Conservation (phyloP, 2,329 filamentous ascomycete genomes). For the Escovopsis sp. region DNA sequence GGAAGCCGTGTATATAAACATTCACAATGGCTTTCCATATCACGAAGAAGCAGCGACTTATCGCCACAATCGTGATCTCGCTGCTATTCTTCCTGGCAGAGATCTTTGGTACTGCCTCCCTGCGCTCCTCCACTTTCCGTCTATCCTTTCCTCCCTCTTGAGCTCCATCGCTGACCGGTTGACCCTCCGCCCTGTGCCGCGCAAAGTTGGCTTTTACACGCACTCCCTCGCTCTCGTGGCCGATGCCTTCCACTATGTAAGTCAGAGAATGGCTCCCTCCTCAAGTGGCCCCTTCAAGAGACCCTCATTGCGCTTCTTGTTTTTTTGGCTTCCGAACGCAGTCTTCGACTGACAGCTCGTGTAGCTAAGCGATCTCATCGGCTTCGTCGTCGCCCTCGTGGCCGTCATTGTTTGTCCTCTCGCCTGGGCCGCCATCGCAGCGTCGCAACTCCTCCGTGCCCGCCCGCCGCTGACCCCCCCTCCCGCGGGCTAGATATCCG, state of each 20-base stretch:
- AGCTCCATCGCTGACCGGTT: too few species aligned
- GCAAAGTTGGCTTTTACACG: slow-evolving; percentile 50
- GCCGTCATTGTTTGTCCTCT: slow-evolving; percentile 40
- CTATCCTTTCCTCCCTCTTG: too few species aligned
- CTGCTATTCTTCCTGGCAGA: slow-evolving; percentile 36
- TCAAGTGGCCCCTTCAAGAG: too few species aligned
- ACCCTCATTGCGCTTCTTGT: too few species aligned
- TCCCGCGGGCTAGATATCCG: slow-evolving; percentile 33
- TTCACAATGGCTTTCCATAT: slow-evolving; percentile 6
- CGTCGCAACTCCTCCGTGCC: not conserved
- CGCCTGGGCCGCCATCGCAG: too few species aligned
- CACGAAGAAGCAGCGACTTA: slow-evolving; percentile 28
- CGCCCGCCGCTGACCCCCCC: not conserved
- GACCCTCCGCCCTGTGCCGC: too few species aligned
- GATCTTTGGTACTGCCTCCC: slow-evolving; percentile 34
- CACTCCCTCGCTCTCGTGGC: slow-evolving; percentile 56
- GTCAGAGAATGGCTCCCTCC: not conserved
- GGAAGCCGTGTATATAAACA: too few species aligned
- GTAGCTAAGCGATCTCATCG: slow-evolving; percentile 55
- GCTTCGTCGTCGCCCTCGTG: slow-evolving; percentile 49
- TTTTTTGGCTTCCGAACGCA: too few species aligned
- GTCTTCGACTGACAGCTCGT: slow-evolving; percentile 6
- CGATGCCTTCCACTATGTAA: slow-evolving; percentile 65
- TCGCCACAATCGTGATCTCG: slow-evolving; percentile 32
- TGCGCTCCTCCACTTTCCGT: too few species aligned